Conservation (phyloP, 208 protist species). For the Acanthamoeba quina region DNA sequence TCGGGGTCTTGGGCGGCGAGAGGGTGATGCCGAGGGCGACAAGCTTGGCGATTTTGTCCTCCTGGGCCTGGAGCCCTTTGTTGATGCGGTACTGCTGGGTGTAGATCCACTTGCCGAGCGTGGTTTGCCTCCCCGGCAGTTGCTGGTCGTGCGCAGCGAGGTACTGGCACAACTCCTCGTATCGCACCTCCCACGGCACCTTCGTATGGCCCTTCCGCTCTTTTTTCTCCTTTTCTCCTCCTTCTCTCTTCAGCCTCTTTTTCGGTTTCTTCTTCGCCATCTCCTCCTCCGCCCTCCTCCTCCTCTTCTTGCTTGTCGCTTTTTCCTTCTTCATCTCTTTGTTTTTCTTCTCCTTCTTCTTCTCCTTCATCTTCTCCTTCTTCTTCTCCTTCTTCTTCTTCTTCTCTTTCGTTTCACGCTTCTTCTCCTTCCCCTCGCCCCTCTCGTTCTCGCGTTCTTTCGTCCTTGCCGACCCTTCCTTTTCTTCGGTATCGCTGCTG, state of each 20-base stretch:
- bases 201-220: neutral
- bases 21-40: neutral
- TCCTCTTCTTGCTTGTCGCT: neutral
- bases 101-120: neutral
- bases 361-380: too few relatives aligned
- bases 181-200: neutral
- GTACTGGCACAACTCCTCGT: neutral
- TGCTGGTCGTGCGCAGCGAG: neutral
- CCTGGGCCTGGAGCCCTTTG: neutral
- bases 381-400: too few relatives aligned
- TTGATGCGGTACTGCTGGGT: neutral
- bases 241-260: neutral
- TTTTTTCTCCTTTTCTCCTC: neutral
- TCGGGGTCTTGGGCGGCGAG: too few relatives aligned
- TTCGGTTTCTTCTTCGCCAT: neutral
- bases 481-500: neutral
- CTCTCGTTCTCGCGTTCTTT: neutral
- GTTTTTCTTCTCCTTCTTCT: too few relatives aligned
- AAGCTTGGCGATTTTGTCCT: neutral
- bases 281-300: neutral
- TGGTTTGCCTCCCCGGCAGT: neutral
- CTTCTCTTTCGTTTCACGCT: neutral
- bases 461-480: neutral
- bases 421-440: neutral
- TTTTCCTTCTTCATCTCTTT: neutral